These are phyloP conservation scores for Chalciporus pseudorubinellus DNA, from an alignment of 768 basidiomycete genomes.

Conservation along the genomic window DNA sequence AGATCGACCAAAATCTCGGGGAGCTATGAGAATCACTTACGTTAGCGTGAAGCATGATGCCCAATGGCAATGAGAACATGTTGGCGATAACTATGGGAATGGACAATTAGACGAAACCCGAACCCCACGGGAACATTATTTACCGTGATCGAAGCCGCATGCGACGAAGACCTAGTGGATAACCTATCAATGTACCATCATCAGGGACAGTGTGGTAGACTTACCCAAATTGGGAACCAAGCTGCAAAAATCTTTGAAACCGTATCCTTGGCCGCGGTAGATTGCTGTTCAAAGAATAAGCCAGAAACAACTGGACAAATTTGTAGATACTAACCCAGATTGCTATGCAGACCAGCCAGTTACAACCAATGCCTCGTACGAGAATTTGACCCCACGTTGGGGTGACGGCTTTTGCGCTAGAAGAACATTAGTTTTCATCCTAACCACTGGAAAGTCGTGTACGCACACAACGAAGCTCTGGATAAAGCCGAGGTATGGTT, in stretches of 20 bases:
- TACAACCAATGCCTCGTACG: slow-evolving; percentile 71
- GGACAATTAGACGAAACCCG: neutral
- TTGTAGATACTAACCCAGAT: slow-evolving; percentile 54
- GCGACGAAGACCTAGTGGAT: slow-evolving; percentile 60
- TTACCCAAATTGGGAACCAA: slow-evolving; percentile 76
- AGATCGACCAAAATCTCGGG: slow-evolving; percentile 1
- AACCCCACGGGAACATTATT: slow-evolving; percentile 7
- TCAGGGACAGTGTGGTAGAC: slow-evolving; percentile 10
- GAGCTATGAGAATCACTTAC: slow-evolving; percentile 38
- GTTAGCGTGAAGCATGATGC: slow-evolving; percentile 67
- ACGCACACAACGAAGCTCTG: slow-evolving; percentile 56
- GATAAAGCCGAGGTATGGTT: slow-evolving; percentile 58
- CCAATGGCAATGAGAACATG: slow-evolving; percentile 71
- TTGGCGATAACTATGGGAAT: slow-evolving; percentile 57
- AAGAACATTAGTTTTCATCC: slow-evolving; percentile 2
- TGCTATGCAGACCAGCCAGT: slow-evolving; percentile 73
- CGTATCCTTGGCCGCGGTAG: slow-evolving; percentile 62
- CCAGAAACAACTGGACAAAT: neutral
- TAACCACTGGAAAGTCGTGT: neutral
- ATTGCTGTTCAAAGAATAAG: slow-evolving; percentile 49
- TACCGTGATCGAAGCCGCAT: slow-evolving; percentile 70
- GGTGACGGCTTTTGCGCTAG: slow-evolving; percentile 58
- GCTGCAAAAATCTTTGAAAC: slow-evolving; percentile 66
- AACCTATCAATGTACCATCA: neutral
- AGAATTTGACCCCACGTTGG: slow-evolving; percentile 74